Evolutionary conservation across 768 basidiomycete species (phyloP), one percentile per base, ranked within the genome.

Genomic region (Sarcodon sp.): DNA sequence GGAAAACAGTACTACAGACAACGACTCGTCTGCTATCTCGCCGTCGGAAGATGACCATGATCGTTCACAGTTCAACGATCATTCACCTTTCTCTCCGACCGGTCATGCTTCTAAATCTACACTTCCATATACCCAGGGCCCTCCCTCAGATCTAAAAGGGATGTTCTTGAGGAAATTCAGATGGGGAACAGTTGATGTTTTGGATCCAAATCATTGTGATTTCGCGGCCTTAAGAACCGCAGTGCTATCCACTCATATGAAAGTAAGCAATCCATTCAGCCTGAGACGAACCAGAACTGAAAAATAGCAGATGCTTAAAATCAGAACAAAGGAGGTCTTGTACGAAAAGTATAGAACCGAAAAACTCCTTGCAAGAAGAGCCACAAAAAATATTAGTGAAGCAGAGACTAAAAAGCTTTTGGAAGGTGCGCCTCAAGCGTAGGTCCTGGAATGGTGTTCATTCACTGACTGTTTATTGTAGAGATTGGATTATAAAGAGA

Each of bases 321-420:
- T 70, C 41, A 80, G 79, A 50, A 93, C 91, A 33, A 82, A 82
- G 56, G 87, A 94, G 61, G 86, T 90, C 49, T 66, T 93, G 64
- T 97, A 97, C 62, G 93, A 97, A 70, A 83, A 82, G 57, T 97
- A 83, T 64, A 73, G 93, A 59, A 92, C 88, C 1, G 89, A 91
- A 69, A 90, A 90, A 65, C 75, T 92, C 48, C 77, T 92, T 15
- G 87, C 86, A 41, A 76, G 87, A 54, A 83, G 89, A 53, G 88
- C 85, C 16, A 90, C 88, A 16, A 73, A 75, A 55, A 75, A 79
- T 53, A 87, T 90, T 55, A 77, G 80, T 47, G 81, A 86, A 46
- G 81, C 80, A 54, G 77, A 87, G 58, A 69, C 80, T 55, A 76
- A 79, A 56, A 74, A 80, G 56, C 66, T 91, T 58, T 62, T 90